Evolutionary conservation across 2,329 filamentous ascomycete species (phyloP).

Genomic region (Cercospora citrullina): DNA sequence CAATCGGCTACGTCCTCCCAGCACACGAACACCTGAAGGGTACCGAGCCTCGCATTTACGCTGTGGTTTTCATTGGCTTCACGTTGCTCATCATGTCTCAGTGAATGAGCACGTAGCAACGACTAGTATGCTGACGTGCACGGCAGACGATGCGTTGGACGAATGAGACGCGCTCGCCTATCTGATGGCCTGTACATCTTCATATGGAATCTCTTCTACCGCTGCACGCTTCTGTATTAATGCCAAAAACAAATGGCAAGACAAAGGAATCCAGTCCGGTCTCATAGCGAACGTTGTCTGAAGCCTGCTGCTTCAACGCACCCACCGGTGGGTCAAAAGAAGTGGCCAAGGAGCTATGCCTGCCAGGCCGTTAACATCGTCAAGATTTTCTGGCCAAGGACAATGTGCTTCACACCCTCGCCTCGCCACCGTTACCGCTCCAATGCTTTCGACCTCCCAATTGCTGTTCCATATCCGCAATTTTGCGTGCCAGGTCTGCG

Average conservation of each 20-base stretch:
- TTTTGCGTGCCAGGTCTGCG: constrained; percentile 11
- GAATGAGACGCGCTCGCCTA: neutral
- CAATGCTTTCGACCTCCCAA: neutral
- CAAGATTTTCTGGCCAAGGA: neutral
- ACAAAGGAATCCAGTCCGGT: neutral
- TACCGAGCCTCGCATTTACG: neutral
- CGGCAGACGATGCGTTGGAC: neutral
- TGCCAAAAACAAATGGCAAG: neutral
- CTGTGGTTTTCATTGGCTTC: neutral
- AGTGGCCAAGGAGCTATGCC: constrained; percentile 2
- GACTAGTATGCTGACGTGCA: neutral
- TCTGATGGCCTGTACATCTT: neutral
- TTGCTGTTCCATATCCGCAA: constrained; percentile 6
- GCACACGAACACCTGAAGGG: neutral
- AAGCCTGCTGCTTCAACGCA: neutral
- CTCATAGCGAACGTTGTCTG: neutral
- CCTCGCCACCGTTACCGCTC: neutral
- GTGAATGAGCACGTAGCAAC: neutral
- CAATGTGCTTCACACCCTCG: neutral
- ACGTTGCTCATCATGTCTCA: neutral
- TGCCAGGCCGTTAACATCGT: constrained; percentile 1
- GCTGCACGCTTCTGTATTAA: neutral
- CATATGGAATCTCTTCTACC: neutral
- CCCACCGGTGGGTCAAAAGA: neutral
- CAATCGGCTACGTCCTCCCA: neutral